Base-by-base conservation (phyloP, 805 yeast species). In the Cyberlindnera amylophila region DNA sequence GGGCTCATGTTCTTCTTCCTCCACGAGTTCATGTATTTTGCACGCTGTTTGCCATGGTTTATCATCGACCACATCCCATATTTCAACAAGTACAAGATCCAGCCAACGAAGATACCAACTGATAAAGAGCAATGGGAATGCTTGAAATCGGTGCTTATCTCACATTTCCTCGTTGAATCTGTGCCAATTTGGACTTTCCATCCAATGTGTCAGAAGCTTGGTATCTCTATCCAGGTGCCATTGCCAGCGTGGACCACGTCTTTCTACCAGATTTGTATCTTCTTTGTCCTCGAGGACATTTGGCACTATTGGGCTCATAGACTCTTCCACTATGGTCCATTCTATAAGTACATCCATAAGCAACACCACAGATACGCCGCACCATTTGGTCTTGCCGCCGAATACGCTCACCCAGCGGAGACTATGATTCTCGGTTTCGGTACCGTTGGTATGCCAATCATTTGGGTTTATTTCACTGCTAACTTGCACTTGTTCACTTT, bases 281-380 rank as follows among this genome's bases (percentile, higher is more conserved):
- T 91, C 69, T 91, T 91, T 64, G 74, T 86, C 34, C 65, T 85
- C 50, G 99, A 91, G 68, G 99, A 91, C 63, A 72, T 86, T 50
- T 93, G 97, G 98, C 99, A 91, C 67, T 91, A 91, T 73, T 85
- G 93, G 85, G 82, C 85, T 63, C 99, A 91, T 67, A 81, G 98
- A 58, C 75, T 82, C 30, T 81, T 91, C 65, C 99, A 91, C 65
- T 77, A 81, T 62, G 95, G 95, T 41, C 74, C 79, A 47, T 86
- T 93, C 63, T 91, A 91, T 78, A 88, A 86, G 70, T 78, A 82
- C 64, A 87, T 91, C 55, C 99, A 91, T 74, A 91, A 91, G 70
- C 96, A 89, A 72, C 99, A 91, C 67, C 99, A 91, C 70, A 82
- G 90, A 65, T 91, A 90, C 63, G 96, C 97, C 17, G 97, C 98